A percentile compares a stretch with the other conserved stretches of the same genome.
phyloP scores from a whole-genome alignment of 306 rosid genomes.

The Casuarina equisetifolia region DNA sequence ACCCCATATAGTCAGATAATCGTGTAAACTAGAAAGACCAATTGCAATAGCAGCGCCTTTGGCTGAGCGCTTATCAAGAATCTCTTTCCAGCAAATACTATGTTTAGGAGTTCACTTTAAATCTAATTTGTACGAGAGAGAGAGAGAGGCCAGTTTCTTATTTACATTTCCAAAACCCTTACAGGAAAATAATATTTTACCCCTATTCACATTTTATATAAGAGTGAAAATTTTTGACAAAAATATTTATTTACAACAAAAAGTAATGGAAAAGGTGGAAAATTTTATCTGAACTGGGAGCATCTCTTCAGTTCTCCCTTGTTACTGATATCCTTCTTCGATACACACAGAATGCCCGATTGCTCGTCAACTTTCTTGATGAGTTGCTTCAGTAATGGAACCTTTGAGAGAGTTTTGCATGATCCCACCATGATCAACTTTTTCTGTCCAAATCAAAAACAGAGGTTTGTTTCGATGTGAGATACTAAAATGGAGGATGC shows the following conservation, averaged over 20 bases:
- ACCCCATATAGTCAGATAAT: too few species aligned
- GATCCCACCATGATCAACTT: constrained; percentile 94
- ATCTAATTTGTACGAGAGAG: background rate
- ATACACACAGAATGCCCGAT: constrained; percentile 56
- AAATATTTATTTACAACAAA: background rate
- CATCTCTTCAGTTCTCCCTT: constrained; percentile 53
- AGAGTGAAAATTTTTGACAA: background rate
- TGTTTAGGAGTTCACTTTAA: too few species aligned
- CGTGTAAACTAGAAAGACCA: too few species aligned
- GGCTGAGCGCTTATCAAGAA: too few species aligned
- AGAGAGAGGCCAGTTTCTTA: background rate
- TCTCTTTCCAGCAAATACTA: too few species aligned
- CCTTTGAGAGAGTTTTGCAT: constrained; percentile 64
- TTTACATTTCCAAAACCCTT: background rate
- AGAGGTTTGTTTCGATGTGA: background rate
- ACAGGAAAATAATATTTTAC: background rate
- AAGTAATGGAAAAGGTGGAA: background rate
- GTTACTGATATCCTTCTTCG: constrained; percentile 52
- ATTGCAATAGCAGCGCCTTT: too few species aligned
- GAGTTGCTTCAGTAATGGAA: constrained; percentile 82
- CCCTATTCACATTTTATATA: background rate
- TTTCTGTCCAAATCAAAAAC: constrained; percentile 49
- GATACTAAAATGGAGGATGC: background rate
- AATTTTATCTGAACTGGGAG: constrained; percentile 44
- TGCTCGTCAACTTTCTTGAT: constrained; percentile 83